Base-by-base conservation (phyloP, 2,329 filamentous ascomycete genomes). In the Cadophora sp. region DNA sequence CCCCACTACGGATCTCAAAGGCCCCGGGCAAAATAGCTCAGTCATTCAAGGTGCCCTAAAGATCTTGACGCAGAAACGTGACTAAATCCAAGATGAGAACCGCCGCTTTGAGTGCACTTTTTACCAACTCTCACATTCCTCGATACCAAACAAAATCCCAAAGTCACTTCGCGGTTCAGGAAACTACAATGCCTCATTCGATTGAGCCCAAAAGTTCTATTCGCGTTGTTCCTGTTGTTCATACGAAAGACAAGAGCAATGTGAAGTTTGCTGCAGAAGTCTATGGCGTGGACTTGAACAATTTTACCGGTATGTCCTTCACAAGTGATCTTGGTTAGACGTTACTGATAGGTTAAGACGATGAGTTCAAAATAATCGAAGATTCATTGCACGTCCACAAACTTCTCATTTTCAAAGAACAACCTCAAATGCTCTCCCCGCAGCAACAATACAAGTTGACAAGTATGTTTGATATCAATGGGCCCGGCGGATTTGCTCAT, bases 401-500 rank as follows among this genome's bases (percentile, higher is more conserved):
- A 27, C 19, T 62, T 12, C 59, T 62, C 31, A 62, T 62, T 12
- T 62, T 62, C 59, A 62, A 62, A 37, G 59, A 62, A 19, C 59
- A 62, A 27, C 59, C 59, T 5, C 2, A 19, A 26, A 62, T 62
- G 59, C 37, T 62, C 16, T 40, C 22, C 24, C 59, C 59, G 4
- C 59, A 62, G 34, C 34, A 62, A 26, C 59, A 62, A 19, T 62
- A 62, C 37, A 50, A 62, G n/a, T 27, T 62, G 12, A 62, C 59
- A 27, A 62, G 59, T 16, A 62, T n/a, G 40, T 62, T 62, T 48
- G 59, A 62, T 22, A n/a, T 40, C 8, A 48, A 62, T 9, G 31
- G n/a, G 4, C 34, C 59, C 4, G 59, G 59, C 27, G 59, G 59
- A 9, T 62, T 62, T 62, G 59, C 59, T 14, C 59, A 62, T 27